Percentiles rank a stretch among this genome's conserved stretches.
phyloP scores from a whole-genome alignment of 805 yeast species.

The Saccharomycopsis lassenensis region DNA sequence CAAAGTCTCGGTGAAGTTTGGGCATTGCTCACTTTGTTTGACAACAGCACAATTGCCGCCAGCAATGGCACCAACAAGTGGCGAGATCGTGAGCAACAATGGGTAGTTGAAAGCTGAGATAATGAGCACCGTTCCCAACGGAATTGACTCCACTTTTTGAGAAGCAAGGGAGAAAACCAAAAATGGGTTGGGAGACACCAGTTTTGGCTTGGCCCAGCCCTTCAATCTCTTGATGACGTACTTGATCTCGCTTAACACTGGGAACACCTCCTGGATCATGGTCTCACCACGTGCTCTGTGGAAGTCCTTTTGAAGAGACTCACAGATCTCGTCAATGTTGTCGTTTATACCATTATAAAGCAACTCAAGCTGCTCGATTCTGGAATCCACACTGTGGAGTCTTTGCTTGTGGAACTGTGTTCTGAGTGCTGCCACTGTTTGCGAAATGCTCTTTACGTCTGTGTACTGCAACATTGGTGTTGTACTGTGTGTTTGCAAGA shows the following conservation, averaged over 20 bases:
- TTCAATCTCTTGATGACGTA: conserved; percentile 48
- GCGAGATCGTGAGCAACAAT: conserved; percentile 45
- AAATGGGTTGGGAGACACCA: conserved; percentile 21
- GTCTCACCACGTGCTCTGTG: conserved; percentile 57
- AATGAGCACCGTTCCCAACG: conserved; percentile 60
- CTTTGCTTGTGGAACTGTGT: too few species aligned
- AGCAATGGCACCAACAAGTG: conserved; percentile 72
- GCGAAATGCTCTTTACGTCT: too few species aligned
- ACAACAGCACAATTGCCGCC: conserved; percentile 74
- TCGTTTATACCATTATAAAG: conserved; percentile 55
- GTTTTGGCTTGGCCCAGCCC: conserved; percentile 47
- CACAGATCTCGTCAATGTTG: conserved; percentile 40
- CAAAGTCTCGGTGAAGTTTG: conserved; percentile 45
- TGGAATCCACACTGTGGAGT: conserved; percentile 36
- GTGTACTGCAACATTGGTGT: too few species aligned
- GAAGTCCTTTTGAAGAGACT: conserved; percentile 58
- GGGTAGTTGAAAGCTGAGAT: conserved; percentile 83
- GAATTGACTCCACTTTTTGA: conserved; percentile 29
- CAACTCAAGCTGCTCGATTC: conserved; percentile 56
- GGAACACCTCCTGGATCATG: conserved; percentile 42
- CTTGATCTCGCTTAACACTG: conserved; percentile 42
- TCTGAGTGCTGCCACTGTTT: too few species aligned
- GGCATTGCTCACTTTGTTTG: conserved; percentile 68
- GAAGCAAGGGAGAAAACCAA: conserved; percentile 27
- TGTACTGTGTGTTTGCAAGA: too few species aligned